These are phyloP conservation scores for Oryza coarctata DNA, from an alignment of 176 grass and related monocot species.

Conservation along the genomic window DNA sequence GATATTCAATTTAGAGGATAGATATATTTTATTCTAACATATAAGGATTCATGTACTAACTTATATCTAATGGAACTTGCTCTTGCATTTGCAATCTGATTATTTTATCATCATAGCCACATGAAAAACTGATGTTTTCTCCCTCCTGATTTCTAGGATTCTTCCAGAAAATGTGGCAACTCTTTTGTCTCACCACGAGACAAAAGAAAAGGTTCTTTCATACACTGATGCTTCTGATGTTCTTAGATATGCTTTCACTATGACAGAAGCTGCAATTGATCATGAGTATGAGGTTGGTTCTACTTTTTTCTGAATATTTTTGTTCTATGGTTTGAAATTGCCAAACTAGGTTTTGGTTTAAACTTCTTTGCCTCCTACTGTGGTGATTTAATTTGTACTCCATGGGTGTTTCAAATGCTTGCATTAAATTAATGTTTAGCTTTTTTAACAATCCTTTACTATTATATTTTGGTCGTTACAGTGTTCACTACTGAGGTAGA, in stretches of 20 bases:
- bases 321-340: neutral
- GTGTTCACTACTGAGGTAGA: neutral
- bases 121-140: constrained; percentile 23
- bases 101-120: neutral
- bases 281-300: constrained; percentile 91
- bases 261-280: constrained; percentile 74
- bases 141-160: constrained; percentile 54
- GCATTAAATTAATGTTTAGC: neutral
- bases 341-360: constrained; percentile 7
- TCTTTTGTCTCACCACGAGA: constrained; percentile 57
- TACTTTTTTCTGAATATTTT: constrained; percentile 24
- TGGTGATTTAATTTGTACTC: neutral
- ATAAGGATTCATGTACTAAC: constrained; percentile 3
- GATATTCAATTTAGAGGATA: constrained; percentile 9
- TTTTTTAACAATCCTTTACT: neutral
- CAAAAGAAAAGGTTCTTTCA: constrained; percentile 61
- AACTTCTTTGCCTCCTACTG: neutral
- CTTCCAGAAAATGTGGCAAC: constrained; percentile 69
- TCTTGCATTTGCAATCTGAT: neutral
- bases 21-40: neutral
- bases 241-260: constrained; percentile 68
- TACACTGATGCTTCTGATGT: constrained; percentile 81
- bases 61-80: neutral
- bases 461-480: neutral
- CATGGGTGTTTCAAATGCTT: neutral